Percentiles rank a stretch among this genome's conserved stretches.
These are phyloP conservation scores for Stentor roeselii DNA, from an alignment of 73 alveolate species.

Conservation along the genomic window DNA sequence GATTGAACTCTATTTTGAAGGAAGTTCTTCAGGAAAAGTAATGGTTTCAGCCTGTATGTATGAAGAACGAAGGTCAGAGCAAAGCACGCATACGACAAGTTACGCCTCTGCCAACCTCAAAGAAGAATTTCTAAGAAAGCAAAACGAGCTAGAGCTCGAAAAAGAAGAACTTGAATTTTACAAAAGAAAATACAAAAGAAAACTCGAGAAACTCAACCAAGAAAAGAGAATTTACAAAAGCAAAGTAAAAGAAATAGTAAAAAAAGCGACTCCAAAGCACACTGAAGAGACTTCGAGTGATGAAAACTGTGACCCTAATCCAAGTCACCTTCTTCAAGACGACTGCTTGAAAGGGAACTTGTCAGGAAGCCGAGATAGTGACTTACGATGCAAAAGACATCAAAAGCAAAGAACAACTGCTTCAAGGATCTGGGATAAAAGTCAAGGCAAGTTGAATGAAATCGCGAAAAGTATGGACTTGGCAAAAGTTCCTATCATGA, in stretches of 20 bases:
- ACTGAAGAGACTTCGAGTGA: background rate
- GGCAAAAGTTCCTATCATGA: background rate
- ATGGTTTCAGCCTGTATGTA: too few species aligned
- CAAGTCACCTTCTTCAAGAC: too few species aligned
- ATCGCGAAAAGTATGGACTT: background rate
- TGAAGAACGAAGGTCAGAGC: too few species aligned
- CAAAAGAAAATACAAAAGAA: background rate
- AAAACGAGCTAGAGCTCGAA: constrained; percentile 7
- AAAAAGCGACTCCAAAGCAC: background rate
- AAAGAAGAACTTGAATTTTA: background rate
- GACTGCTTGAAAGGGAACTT: background rate
- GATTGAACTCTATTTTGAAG: too few species aligned
- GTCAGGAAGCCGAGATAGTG: background rate
- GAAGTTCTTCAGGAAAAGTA: too few species aligned
- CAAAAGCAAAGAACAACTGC: constrained; percentile 5
- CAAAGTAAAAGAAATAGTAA: background rate
- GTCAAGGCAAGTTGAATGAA: constrained; percentile 7
- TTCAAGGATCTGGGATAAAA: background rate
- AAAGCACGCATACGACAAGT: background rate
- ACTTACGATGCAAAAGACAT: too few species aligned
- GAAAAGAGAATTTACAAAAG: background rate
- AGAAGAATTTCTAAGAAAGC: background rate
- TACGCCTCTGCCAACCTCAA: background rate
- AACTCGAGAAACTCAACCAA: background rate
- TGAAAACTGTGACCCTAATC: background rate